A percentile compares a stretch with the other conserved stretches of the same genome.
Conservation (phyloP, 768 basidiomycete species). For the Suillus hirtellus region DNA sequence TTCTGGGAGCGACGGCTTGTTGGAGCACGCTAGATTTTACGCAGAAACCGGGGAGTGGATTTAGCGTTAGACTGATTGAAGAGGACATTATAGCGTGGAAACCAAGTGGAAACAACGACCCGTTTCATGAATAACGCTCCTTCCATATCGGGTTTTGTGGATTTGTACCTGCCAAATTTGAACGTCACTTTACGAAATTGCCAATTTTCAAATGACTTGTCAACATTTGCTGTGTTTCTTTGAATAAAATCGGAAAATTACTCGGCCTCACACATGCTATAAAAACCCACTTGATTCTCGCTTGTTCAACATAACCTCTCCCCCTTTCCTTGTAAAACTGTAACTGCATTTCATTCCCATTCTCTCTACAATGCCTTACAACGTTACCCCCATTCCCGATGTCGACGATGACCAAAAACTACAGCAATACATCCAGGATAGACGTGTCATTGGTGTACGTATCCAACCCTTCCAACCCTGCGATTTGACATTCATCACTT, state of each 20-base stretch:
- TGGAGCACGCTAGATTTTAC: constrained; percentile 56
- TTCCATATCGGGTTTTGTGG: neutral
- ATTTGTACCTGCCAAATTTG: neutral
- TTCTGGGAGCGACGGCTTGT: constrained; percentile 31
- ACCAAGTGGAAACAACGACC: neutral
- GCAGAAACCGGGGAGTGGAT: constrained; percentile 70
- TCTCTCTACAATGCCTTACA: constrained; percentile 28
- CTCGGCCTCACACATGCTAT: constrained; percentile 7
- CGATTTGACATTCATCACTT: constrained; percentile 13
- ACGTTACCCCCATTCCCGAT: constrained; percentile 62
- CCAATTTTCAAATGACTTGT: constrained; percentile 5
- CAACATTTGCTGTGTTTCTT: constrained; percentile 1
- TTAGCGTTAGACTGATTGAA: constrained; percentile 37
- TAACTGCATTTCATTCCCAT: neutral
- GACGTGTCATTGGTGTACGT: constrained; percentile 76
- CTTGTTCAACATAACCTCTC: no score
- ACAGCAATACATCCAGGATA: constrained; percentile 76
- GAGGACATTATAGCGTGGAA: constrained; percentile 13
- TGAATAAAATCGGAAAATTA: constrained; percentile 7
- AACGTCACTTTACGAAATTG: neutral
- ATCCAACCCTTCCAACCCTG: neutral
- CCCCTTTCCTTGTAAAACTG: neutral
- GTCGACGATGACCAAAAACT: constrained; percentile 63
- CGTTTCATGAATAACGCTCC: neutral
- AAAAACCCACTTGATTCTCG: neutral